Evolutionary conservation across 1,284 basidiomycete species (phyloP), one percentile per base, ranked within the genome.

Genomic region (Lentinula novae-zelandiae): DNA sequence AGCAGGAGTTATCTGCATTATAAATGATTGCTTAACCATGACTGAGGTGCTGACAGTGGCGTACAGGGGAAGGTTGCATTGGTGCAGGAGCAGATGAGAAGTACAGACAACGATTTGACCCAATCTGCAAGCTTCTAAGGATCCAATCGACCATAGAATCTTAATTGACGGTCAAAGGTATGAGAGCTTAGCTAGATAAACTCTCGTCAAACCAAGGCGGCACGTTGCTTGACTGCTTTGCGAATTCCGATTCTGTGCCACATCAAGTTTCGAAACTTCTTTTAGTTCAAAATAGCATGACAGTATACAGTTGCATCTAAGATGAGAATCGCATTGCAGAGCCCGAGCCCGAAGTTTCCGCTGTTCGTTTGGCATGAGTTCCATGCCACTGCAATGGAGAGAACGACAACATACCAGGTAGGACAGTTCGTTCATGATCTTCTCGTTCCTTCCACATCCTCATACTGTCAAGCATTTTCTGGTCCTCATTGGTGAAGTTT

Each of bases 401-500:
- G 44, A 38, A 58, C 58, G 27, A 42, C 27, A 52, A 53, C 66
- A 56, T 65, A 74, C 78, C 77, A 63, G 73, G 68, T 20, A 73
- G 72, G 39, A 81, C 68, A 13, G 80, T 81, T 52, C 65, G 74
- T 44, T 74, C 71, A 66, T 70, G 77, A 60, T 76, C 75, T 34
- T 72, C 69, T 33, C 67, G 66, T 13, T 69, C 65, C 57, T 64
- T 69, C 49, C 55, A 34, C 52, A 60, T 64, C 64, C 67, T 61
- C 42, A 82, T 65, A 51, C 75, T 73, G 53, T 75, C 73, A 46
- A 79, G 68, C 68, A 82, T 71, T 58, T 78, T 74, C 31, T 69
- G 66, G 20, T 78, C 76, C 58, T 78, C 76, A 58, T 73, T 72
- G 20, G 75, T 71, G 64, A 76, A 71, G 2, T 64, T 65, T 5